Conservation (phyloP, 345 rosid species). For the Gossypium anomalum region DNA sequence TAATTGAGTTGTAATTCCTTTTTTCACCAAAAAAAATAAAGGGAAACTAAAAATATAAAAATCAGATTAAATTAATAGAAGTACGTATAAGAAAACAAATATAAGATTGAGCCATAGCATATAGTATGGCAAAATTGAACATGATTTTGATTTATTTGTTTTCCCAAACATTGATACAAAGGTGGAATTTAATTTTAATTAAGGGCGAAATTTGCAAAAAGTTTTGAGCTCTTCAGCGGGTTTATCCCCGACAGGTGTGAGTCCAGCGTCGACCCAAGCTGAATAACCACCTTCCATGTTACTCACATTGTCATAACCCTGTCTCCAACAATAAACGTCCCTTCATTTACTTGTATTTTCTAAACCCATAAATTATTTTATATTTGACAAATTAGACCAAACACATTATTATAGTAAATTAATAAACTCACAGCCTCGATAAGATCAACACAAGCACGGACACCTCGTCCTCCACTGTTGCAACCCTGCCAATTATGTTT, state of each 20-base stretch:
- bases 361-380: too few relatives aligned
- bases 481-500: slow-evolving; percentile 22
- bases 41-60: too few relatives aligned
- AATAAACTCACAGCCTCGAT: slow-evolving; percentile 33
- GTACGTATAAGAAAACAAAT: too few relatives aligned
- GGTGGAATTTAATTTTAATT: background rate
- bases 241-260: slow-evolving; percentile 34
- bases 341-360: too few relatives aligned
- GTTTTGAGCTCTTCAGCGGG: slow-evolving; percentile 43
- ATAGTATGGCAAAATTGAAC: too few relatives aligned
- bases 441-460: slow-evolving; percentile 37
- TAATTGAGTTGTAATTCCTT: too few relatives aligned
- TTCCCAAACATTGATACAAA: too few relatives aligned
- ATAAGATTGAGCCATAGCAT: too few relatives aligned
- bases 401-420: background rate
- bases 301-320: slow-evolving; percentile 40
- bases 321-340: background rate
- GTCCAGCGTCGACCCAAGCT: slow-evolving; percentile 45
- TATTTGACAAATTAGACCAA: background rate
- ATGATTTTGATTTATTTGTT: too few relatives aligned
- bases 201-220: slow-evolving; percentile 40
- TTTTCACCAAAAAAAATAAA: too few relatives aligned
- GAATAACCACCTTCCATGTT: slow-evolving; percentile 53
- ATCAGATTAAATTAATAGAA: too few relatives aligned
- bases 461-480: slow-evolving; percentile 33